phyloP scores from a whole-genome alignment of 805 yeast species.

The Teunomyces panamensis region DNA sequence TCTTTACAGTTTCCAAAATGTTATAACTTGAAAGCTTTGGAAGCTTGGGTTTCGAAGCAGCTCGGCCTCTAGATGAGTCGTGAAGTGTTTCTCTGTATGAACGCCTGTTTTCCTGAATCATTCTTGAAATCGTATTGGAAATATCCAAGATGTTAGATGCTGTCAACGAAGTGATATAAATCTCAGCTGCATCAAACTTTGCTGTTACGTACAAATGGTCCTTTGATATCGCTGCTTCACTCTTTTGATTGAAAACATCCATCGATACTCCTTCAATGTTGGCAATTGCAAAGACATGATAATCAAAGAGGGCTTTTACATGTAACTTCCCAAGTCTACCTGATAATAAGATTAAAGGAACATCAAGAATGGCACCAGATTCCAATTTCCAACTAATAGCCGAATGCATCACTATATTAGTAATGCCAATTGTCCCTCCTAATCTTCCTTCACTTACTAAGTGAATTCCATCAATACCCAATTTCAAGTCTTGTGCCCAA shows the following conservation, averaged over 20 bases:
- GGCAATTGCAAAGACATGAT: conserved; percentile 75
- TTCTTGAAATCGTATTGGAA: conserved; percentile 62
- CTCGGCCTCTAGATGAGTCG: conserved; percentile 43
- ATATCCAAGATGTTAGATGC: conserved; percentile 83
- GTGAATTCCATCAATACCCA: conserved; percentile 53
- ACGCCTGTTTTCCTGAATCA: conserved; percentile 66
- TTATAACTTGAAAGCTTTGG: conserved; percentile 7
- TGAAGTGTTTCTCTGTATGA: conserved; percentile 74
- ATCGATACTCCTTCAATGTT: conserved; percentile 46
- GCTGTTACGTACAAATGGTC: conserved; percentile 60
- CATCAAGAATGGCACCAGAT: conserved; percentile 38
- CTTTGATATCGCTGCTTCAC: conserved; percentile 41
- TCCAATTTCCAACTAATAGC: conserved; percentile 68
- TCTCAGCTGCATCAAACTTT: conserved; percentile 49
- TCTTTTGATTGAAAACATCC: conserved; percentile 68
- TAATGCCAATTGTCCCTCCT: conserved; percentile 61
- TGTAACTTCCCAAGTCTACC: conserved; percentile 56
- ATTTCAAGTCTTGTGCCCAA: conserved; percentile 68
- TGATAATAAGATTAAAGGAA: conserved; percentile 68
- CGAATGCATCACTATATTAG: conserved; percentile 53
- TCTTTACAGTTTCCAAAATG: conserved; percentile 32
- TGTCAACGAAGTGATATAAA: conserved; percentile 78
- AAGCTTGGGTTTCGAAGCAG: not conserved
- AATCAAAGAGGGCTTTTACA: conserved; percentile 72
- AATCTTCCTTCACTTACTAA: conserved; percentile 73